These are phyloP conservation scores for Gynochthodes officinalis DNA, from an alignment of 257 asterid genomes.

Conservation along the genomic window DNA sequence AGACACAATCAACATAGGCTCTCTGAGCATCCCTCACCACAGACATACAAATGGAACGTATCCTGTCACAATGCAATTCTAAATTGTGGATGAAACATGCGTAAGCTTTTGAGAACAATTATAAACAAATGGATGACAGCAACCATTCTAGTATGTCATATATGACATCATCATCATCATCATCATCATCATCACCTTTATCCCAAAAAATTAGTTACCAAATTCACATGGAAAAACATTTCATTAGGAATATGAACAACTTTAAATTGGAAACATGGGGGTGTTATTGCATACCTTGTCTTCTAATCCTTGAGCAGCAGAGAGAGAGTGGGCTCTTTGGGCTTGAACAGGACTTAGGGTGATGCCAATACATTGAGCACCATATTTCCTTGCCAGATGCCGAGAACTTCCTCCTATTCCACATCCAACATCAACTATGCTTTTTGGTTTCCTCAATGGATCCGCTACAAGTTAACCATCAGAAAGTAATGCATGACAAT, in stretches of 20 bases:
- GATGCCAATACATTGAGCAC: conserved; percentile 68
- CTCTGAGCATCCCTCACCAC: neutral
- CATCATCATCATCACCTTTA: too few species aligned
- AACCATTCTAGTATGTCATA: neutral
- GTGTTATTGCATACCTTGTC: conserved; percentile 38
- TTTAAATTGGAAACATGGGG: neutral
- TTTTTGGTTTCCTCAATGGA: conserved; percentile 42
- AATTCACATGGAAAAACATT: neutral
- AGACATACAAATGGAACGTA: neutral
- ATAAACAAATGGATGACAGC: neutral
- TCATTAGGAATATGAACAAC: neutral
- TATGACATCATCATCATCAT: too few species aligned
- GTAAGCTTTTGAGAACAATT: neutral
- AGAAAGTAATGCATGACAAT: conserved; percentile 2
- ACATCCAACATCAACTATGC: conserved; percentile 94
- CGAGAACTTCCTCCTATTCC: conserved; percentile 98
- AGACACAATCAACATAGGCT: neutral
- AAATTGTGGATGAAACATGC: neutral
- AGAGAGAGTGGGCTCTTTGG: conserved; percentile 80
- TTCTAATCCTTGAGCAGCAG: conserved; percentile 70
- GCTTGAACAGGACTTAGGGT: conserved; percentile 99
- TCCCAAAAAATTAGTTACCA: neutral
- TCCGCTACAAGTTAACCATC: conserved; percentile 40
- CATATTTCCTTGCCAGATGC: conserved; percentile 69
- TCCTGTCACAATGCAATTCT: neutral